These are phyloP conservation scores for Citrus reticulata DNA, from an alignment of 345 rosid genomes.

Conservation along the genomic window DNA sequence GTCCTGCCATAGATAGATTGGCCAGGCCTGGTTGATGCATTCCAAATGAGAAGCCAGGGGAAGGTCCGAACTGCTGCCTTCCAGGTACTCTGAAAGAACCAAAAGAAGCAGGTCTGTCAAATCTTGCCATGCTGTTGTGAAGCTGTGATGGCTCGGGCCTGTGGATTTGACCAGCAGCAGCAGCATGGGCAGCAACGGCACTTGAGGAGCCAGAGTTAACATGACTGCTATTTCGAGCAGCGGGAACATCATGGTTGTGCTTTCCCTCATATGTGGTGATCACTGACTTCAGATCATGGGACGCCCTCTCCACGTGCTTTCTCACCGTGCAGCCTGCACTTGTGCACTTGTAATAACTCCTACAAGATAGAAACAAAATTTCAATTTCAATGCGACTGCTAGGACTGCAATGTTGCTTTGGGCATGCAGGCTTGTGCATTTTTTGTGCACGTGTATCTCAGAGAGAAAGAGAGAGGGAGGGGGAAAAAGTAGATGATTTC, in stretches of 20 bases:
- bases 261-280: constrained; percentile 97
- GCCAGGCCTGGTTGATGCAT: constrained; percentile 57
- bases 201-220: constrained; percentile 34
- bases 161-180: constrained; percentile 40
- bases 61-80: constrained; percentile 63
- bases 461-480: background rate
- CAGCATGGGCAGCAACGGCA: constrained; percentile 23
- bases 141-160: constrained; percentile 59
- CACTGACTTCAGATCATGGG: constrained; percentile 92
- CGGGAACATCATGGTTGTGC: constrained; percentile 97
- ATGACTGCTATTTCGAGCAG: constrained; percentile 78
- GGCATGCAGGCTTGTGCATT: background rate
- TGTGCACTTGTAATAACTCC: constrained; percentile 99
- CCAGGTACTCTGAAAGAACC: constrained; percentile 62
- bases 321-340: constrained; percentile 90
- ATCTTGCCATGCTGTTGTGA: constrained; percentile 57
- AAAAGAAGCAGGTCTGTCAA: constrained; percentile 46
- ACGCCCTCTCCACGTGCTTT: constrained; percentile 98
- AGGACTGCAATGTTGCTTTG: background rate
- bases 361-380: constrained; percentile 16
- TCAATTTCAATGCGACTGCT: background rate
- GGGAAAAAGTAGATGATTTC: background rate
- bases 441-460: background rate
- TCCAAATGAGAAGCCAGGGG: constrained; percentile 62
- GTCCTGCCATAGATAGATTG: constrained; percentile 65